Base-by-base conservation (phyloP, 352 stramenopile genomes). In the Globisporangium nodosum region DNA sequence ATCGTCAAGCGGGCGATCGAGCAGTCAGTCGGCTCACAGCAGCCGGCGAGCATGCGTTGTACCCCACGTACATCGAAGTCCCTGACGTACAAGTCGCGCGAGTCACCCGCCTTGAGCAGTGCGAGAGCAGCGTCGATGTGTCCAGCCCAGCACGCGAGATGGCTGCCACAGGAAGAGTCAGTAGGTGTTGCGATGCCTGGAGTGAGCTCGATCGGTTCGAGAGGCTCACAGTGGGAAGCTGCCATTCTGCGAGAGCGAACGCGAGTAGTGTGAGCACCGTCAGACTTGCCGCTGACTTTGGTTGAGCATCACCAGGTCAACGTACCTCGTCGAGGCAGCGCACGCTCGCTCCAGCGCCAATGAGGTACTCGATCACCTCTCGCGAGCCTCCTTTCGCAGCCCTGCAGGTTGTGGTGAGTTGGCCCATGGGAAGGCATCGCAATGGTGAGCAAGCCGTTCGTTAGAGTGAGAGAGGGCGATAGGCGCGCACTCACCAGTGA, bases 131-230 rank as follows among this genome's bases (percentile, higher is more conserved):
- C 69, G 27, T 90, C 70, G 12, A 81, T 54, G 46, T 92, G 79
- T 2, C 82, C 82, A 24, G 74, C 76, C 78, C 78, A 92, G 49
- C 78, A 92, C 0, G 79, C 69, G 31, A 87, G 58, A 56, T 92
- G 82, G 4, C 81, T 92, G 47, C 1, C 52, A 50, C 18, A 9
- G 53, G 7, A 15, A n/a, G 3, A 11, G 0, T 49, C 12, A 49
- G n/a, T 6, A 30, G 7, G 6, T 15, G 18, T 1, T 21, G 43
- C 20, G 12, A 15, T 49, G n/a, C 11, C 43, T 49, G 43, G 7
- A 49, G 43, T 12, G 30, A n/a, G 18, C 9, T 21, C 9, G 5
- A 54, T 27, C 24, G 24, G 24, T 27, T 27, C 24, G 24, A 27
- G 24, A 27, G 24, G 24, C 67, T 9, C 68, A 88, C 81, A 92